Evolutionary conservation across 305 asterid genomes (phyloP), one percentile per base, ranked within the genome.

Genomic region (Petunia hybrid): DNA sequence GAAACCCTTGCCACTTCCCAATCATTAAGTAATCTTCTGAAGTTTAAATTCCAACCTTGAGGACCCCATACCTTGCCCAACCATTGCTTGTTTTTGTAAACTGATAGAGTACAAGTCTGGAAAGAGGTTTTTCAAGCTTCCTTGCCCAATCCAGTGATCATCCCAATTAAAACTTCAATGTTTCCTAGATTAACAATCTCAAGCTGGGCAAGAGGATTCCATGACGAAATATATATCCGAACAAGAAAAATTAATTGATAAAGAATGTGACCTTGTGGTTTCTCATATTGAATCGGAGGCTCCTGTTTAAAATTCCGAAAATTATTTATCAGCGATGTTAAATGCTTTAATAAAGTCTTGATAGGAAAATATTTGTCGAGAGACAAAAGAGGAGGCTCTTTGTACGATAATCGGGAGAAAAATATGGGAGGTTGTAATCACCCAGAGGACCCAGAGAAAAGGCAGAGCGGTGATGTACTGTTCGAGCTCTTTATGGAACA

Each of bases 311-410:
- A 65, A 41, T 65, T 65, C 73, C 5, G 73, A 12, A 40, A 65
- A 65, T 65, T 65, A 35, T 39, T 13, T 65, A 39, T 13, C 31
- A 65, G 31, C 48, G 73, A 65, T 65, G 35, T 65, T 65, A 65
- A 39, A 13, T 65, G 35, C 48, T 40, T 65, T 65, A 65, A 6
- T 65, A 65, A 31, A 38, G 73, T 65, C 73, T 65, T 65, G 6
- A 12, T 65, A 13, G 45, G 73, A 65, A 65, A 65, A 39, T 13
- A 65, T 65, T 12, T 65, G 31, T 65, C 38, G 35, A 64, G 71
- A 65, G 48, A 65, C 41, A 39, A 12, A 65, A 65, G 73, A 65
- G 73, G 73, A 65, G 22, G 22, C 73, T 39, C 48, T 65, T 65
- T 13, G 48, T 46, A 40, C 48, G 48, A 39, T 39, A 65, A 39